Conservation (phyloP, 1,139 yeast species). For the Suhomyces bolitotheri region DNA sequence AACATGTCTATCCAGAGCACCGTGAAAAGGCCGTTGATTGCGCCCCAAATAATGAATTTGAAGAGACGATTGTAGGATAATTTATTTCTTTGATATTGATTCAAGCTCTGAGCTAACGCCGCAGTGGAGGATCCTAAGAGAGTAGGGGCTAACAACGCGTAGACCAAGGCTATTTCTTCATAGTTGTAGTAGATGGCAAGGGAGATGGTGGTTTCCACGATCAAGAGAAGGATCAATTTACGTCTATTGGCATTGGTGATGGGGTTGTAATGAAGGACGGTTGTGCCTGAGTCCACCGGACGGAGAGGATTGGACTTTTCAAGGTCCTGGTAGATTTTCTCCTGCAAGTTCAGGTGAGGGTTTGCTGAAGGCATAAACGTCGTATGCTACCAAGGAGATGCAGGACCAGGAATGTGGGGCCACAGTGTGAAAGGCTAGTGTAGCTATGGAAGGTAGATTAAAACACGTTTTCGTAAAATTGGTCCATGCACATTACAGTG, state of each 20-base stretch:
- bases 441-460: not conserved
- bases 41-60: conserved; percentile 64
- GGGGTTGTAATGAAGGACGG: conserved; percentile 8
- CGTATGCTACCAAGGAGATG: not conserved
- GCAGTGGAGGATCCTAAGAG: conserved; percentile 52
- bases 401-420: not conserved
- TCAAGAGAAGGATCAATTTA: conserved; percentile 15
- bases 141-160: conserved; percentile 37
- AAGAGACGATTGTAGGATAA: conserved; percentile 41
- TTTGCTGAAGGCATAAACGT: conserved; percentile 4
- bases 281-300: conserved; percentile 12
- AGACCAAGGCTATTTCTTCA: conserved; percentile 20
- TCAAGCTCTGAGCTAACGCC: conserved; percentile 58
- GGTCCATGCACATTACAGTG: conserved; percentile 1
- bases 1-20: conserved; percentile 58
- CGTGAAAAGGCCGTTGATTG: conserved; percentile 56
- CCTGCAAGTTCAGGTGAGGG: conserved; percentile 10
- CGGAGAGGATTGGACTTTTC: conserved; percentile 13
- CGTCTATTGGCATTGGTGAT: conserved; percentile 3
- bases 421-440: too few species aligned
- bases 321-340: conserved; percentile 13
- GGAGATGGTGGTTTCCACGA: conserved; percentile 28
- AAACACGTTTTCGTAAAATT: conserved; percentile 4
- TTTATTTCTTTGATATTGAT: conserved; percentile 47
- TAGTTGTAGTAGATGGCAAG: conserved; percentile 31